Evolutionary conservation across 2,329 filamentous ascomycete species (phyloP).

Genomic region (Neospermospora avenae): DNA sequence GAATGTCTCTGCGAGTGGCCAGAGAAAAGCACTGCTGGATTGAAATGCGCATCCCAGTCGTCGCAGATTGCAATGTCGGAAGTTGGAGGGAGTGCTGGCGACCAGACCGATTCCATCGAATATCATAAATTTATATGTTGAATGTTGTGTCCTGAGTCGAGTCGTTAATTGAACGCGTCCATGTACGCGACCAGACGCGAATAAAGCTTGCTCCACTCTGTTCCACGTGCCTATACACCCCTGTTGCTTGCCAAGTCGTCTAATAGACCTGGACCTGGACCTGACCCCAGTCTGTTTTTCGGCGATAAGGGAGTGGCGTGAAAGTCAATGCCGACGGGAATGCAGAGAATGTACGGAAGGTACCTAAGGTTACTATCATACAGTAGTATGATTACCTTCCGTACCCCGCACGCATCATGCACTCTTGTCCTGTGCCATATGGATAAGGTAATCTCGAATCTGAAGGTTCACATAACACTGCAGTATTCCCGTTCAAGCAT

Average conservation of each 20-base stretch:
- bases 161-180: not conserved
- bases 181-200: slow-evolving; percentile 14
- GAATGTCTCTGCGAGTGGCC: slow-evolving; percentile 45
- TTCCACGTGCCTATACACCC: not conserved
- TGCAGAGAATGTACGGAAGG: no score
- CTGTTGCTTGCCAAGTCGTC: not conserved
- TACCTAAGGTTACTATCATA: no score
- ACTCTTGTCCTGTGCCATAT: no score
- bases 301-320: not conserved
- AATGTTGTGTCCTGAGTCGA: slow-evolving; percentile 5
- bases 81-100: slow-evolving; percentile 24
- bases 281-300: not conserved
- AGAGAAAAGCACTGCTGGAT: no score
- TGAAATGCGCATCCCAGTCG: slow-evolving; percentile 24
- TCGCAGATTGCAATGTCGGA: slow-evolving; percentile 27
- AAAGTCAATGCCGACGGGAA: no score
- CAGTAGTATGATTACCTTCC: no score
- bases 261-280: not conserved
- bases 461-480: slow-evolving; percentile 4
- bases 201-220: not conserved
- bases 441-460: no score
- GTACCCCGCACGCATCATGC: not conserved
- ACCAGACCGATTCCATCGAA: slow-evolving; percentile 24
- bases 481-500: slow-evolving; percentile 24
- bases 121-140: not conserved